Percentiles rank a stretch among this genome's conserved stretches.
Conservation (phyloP, 208 protist species). For the Chromosphaera perkinsii region DNA sequence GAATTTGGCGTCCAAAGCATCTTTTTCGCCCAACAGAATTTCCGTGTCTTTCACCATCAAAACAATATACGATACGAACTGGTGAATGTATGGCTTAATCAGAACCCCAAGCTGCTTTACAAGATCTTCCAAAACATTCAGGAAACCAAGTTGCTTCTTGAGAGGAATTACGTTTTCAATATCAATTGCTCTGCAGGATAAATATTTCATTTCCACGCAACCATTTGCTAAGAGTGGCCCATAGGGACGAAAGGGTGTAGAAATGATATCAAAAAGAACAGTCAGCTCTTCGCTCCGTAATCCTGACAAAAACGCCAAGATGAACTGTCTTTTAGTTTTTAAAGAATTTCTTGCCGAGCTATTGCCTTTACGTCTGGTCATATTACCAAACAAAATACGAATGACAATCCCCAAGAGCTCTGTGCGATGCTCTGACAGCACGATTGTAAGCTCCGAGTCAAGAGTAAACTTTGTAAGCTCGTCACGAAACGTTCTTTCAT, state of each 20-base stretch:
- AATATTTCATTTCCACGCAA: not conserved
- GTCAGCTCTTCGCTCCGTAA: not conserved
- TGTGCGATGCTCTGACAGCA: constrained; percentile 14
- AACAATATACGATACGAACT: constrained; percentile 6
- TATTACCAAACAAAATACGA: constrained; percentile 25
- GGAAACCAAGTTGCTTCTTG: constrained; percentile 20
- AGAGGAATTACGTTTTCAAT: constrained; percentile 6
- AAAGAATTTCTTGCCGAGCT: constrained; percentile 13
- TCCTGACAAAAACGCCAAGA: constrained; percentile 13
- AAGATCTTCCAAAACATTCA: constrained; percentile 14
- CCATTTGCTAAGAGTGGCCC: not conserved
- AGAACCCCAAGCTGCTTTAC: constrained; percentile 10
- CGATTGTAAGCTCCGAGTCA: too few relatives aligned
- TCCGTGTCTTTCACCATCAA: not conserved
- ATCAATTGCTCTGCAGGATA: not conserved
- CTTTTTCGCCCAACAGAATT: not conserved
- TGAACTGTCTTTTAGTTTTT: not conserved
- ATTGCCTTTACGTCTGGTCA: constrained; percentile 8
- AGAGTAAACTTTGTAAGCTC: not conserved
- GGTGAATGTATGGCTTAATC: not conserved
- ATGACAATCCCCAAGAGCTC: constrained; percentile 18
- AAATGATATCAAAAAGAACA: constrained; percentile 19
- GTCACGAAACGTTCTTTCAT: constrained; percentile 23
- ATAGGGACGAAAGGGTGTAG: constrained; percentile 5
- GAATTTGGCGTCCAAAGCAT: not conserved